Conservation (phyloP, 2,329 filamentous ascomycete species). For the Daldinia sp. region DNA sequence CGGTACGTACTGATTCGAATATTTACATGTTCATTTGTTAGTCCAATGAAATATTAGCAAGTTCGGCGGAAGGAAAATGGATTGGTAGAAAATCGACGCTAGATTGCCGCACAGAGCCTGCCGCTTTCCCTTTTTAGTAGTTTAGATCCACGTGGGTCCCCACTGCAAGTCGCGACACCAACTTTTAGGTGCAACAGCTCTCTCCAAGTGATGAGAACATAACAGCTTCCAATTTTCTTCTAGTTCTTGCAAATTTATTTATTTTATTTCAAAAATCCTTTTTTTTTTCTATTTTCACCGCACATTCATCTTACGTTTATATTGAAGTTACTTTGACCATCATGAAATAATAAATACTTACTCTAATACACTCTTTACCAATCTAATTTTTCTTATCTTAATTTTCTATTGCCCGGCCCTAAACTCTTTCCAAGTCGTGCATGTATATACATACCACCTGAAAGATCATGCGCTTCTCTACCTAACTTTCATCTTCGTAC, state of each 20-base stretch:
- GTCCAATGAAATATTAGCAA: background rate
- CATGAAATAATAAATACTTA: slow-evolving; percentile 5
- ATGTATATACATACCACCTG: slow-evolving; percentile 12
- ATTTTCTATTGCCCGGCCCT: slow-evolving; percentile 15
- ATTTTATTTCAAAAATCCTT: too few relatives aligned
- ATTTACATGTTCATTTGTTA: background rate
- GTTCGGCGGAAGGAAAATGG: background rate
- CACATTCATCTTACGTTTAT: slow-evolving; percentile 12
- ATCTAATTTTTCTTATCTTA: background rate
- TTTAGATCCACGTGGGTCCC: slow-evolving; percentile 25
- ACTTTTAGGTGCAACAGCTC: slow-evolving; percentile 9
- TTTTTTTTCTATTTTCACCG: slow-evolving; percentile 27
- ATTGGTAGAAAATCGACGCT: slow-evolving; percentile 17
- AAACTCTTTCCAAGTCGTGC: slow-evolving; percentile 20
- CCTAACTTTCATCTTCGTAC: slow-evolving; percentile 26
- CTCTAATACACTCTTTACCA: slow-evolving; percentile 10
- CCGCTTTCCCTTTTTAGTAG: slow-evolving; percentile 24
- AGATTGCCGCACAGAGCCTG: slow-evolving; percentile 12
- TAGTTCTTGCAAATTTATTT: slow-evolving; percentile 26
- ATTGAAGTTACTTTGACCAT: slow-evolving; percentile 8
- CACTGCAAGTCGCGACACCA: slow-evolving; percentile 32
- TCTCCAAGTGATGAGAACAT: slow-evolving; percentile 23
- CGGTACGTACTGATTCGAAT: background rate
- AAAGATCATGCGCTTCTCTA: slow-evolving; percentile 27
- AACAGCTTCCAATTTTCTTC: slow-evolving; percentile 2